A percentile compares a stretch with the other conserved stretches of the same genome.
phyloP scores from a whole-genome alignment of 306 rosid species.

The Castanea sativa region DNA sequence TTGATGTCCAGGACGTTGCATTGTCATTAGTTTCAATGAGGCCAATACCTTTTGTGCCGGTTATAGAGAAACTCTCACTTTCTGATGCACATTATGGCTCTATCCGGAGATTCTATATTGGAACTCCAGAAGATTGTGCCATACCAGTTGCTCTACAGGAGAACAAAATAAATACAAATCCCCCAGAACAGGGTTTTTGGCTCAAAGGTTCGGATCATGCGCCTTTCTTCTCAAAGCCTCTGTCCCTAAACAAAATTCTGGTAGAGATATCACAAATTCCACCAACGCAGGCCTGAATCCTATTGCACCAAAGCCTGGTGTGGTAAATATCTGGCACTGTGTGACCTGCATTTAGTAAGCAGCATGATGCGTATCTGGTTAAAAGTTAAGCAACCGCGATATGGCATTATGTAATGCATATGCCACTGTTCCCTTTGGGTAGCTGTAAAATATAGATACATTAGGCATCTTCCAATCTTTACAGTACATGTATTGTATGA shows the following conservation, averaged over 20 bases:
- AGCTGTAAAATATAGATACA: background rate
- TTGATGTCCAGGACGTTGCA: background rate
- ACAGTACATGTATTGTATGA: background rate
- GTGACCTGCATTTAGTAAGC: background rate
- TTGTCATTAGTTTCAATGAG: conserved; percentile 93
- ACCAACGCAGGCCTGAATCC: conserved; percentile 2
- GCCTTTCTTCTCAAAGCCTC: conserved; percentile 97
- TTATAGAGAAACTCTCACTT: conserved; percentile 72
- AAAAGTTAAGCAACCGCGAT: background rate
- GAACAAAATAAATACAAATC: conserved; percentile 62
- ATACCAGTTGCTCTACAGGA: conserved; percentile 68
- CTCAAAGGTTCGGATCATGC: conserved; percentile 92
- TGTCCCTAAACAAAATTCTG: conserved; percentile 82
- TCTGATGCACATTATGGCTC: conserved; percentile 71
- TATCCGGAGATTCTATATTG: conserved; percentile 69
- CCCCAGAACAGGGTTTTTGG: conserved; percentile 70
- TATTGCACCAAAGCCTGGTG: background rate
- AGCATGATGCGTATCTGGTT: background rate
- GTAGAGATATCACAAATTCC: conserved; percentile 67
- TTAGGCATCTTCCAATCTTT: background rate
- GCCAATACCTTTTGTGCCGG: conserved; percentile 85
- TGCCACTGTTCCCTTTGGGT: background rate
- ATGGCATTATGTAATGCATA: background rate
- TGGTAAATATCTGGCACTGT: background rate
- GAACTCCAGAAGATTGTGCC: conserved; percentile 86